Conservation (phyloP, 192 early-diverging fungal species). For the Paraglomus occultum region DNA sequence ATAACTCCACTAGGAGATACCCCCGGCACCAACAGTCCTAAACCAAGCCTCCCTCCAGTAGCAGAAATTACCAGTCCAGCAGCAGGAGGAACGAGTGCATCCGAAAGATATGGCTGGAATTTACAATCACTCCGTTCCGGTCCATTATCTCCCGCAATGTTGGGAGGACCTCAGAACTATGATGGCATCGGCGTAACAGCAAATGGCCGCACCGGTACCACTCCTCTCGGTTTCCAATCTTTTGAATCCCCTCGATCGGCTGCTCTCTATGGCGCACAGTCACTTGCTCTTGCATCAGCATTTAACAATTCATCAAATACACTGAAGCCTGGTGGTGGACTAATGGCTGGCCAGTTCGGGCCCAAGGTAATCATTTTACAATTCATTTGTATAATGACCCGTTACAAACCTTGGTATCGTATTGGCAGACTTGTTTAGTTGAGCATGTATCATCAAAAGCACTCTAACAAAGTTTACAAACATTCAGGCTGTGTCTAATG, state of each 20-base stretch:
- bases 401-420: too few species aligned
- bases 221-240: constrained; percentile 17
- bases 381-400: too few species aligned
- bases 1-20: constrained; percentile 21
- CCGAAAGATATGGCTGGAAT: constrained; percentile 51
- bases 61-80: constrained; percentile 59
- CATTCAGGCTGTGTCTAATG: too few species aligned
- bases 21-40: constrained; percentile 43
- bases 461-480: too few species aligned
- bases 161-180: constrained; percentile 60
- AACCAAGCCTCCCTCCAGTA: constrained; percentile 66
- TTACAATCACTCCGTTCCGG: constrained; percentile 65
- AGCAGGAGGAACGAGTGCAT: constrained; percentile 38
- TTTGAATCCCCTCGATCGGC: constrained; percentile 27
- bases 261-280: constrained; percentile 24
- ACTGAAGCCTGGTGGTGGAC: constrained; percentile 12
- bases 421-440: too few species aligned
- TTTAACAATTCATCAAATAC: constrained; percentile 24
- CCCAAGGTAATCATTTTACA: too few species aligned
- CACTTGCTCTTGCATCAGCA: constrained; percentile 20
- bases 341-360: constrained; percentile 12
- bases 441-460: too few species aligned
- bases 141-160: constrained; percentile 75
- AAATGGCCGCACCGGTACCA: constrained; percentile 29
- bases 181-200: constrained; percentile 20